phyloP scores from a whole-genome alignment of 2,329 filamentous ascomycete species.

The Paracamarosporium sp. region DNA sequence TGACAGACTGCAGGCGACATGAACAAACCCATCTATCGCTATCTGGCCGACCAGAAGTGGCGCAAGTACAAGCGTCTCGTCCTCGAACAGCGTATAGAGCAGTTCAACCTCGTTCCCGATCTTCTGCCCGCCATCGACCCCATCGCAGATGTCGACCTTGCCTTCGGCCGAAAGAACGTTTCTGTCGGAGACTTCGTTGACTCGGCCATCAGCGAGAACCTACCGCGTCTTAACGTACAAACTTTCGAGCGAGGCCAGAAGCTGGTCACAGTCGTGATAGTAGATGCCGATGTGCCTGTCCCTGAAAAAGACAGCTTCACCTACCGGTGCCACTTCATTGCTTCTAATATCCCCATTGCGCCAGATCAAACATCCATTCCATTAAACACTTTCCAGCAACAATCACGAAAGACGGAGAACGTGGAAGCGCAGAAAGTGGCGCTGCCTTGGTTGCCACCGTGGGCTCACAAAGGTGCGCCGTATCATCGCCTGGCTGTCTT shows the following conservation, averaged over 20 bases:
- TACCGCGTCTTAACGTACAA: conserved; percentile 81
- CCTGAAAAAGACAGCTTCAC: conserved; percentile 76
- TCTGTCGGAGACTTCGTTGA: conserved; percentile 80
- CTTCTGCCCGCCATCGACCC: conserved; percentile 82
- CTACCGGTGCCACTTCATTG: conserved; percentile 86
- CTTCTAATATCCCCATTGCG: conserved; percentile 72
- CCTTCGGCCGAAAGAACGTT: conserved; percentile 74
- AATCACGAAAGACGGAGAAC: conserved; percentile 53
- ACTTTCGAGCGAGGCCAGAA: conserved; percentile 82
- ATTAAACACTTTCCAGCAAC: conserved; percentile 38
- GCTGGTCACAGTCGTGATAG: conserved; percentile 81
- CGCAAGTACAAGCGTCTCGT: conserved; percentile 79
- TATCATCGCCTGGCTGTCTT: conserved; percentile 90
- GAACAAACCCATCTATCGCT: conserved; percentile 94
- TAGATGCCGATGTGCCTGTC: conserved; percentile 91
- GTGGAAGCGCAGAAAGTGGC: conserved; percentile 66
- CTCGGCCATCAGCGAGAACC: conserved; percentile 73
- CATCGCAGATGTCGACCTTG: conserved; percentile 78
- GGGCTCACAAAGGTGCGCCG: conserved; percentile 85
- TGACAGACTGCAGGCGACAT: conserved; percentile 74
- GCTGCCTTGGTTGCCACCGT: conserved; percentile 82
- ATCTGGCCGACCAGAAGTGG: conserved; percentile 89
- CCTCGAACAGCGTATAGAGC: conserved; percentile 82
- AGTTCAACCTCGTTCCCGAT: conserved; percentile 89
- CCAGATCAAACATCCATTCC: conserved; percentile 54